phyloP scores from a whole-genome alignment of 352 stramenopile genomes.

The Halophytophthora batemanensis region DNA sequence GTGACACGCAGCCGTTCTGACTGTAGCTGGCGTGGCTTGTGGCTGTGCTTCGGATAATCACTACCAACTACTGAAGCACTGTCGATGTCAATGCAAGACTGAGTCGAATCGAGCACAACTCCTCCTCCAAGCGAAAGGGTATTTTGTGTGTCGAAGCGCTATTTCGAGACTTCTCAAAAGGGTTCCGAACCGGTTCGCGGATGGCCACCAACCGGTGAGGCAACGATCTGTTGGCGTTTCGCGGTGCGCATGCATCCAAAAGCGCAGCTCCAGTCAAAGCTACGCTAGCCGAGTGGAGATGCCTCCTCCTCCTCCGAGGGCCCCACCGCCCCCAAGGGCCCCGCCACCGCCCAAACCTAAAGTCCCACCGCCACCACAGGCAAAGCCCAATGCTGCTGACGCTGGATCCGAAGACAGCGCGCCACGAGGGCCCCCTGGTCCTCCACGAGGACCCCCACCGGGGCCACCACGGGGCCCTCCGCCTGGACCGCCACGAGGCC shows the following conservation, averaged over 20 bases:
- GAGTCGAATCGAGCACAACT: not conserved
- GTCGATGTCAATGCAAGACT: not conserved
- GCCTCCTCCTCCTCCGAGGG: constrained; percentile 16
- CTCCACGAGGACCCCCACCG: constrained; percentile 23
- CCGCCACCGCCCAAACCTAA: constrained; percentile 20
- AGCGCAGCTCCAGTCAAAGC: too few species aligned
- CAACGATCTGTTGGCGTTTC: too few species aligned
- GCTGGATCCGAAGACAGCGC: constrained; percentile 1
- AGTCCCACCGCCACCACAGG: constrained; percentile 12
- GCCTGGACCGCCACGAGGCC: constrained; percentile 22
- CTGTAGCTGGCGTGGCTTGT: not conserved
- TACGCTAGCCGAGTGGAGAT: constrained; percentile 14
- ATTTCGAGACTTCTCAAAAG: not conserved
- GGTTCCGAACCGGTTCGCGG: not conserved
- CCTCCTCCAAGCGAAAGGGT: constrained; percentile 1
- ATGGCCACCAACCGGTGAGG: too few species aligned
- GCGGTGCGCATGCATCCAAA: too few species aligned
- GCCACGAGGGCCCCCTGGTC: constrained; percentile 18
- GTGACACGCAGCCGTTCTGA: not conserved
- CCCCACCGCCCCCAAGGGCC: constrained; percentile 13
- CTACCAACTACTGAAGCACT: not conserved
- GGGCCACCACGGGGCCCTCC: constrained; percentile 31
- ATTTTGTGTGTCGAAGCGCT: constrained; percentile 11
- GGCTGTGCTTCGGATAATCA: constrained; percentile 3
- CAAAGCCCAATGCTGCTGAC: constrained; percentile 4